phyloP scores from a whole-genome alignment of 495 filamentous ascomycete species.

The Chaetomidium leptoderma region DNA sequence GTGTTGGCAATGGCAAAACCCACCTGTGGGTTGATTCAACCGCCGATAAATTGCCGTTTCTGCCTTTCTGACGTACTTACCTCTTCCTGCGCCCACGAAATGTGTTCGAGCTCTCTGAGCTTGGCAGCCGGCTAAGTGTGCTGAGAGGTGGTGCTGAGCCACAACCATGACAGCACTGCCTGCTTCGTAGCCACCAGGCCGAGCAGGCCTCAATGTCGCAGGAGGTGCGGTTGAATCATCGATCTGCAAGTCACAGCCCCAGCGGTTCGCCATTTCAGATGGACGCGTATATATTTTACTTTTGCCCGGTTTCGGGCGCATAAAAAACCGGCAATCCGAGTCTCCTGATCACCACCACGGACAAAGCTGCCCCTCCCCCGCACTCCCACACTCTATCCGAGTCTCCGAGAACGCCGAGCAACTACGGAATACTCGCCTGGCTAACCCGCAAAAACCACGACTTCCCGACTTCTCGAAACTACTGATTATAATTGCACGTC shows the following conservation, averaged over 20 bases:
- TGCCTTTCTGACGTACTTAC: too few relatives aligned
- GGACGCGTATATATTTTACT: neutral
- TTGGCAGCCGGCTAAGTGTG: neutral
- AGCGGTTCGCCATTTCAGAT: neutral
- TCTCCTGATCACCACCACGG: neutral
- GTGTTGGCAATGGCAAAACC: too few relatives aligned
- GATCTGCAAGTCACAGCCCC: neutral
- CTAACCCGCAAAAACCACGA: neutral
- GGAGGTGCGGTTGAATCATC: neutral
- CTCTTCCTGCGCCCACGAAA: too few relatives aligned
- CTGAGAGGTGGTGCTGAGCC: neutral
- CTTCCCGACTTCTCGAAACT: neutral
- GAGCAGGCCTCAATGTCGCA: neutral
- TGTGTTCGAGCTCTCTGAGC: neutral
- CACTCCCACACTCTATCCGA: too few relatives aligned
- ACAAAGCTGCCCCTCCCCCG: slow-evolving; percentile 4
- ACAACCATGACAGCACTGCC: slow-evolving; percentile 15
- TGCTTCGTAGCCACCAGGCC: neutral
- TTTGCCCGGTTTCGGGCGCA: neutral
- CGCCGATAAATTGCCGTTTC: too few relatives aligned
- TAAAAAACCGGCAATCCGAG: neutral
- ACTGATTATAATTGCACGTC: neutral
- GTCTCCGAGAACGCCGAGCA: slow-evolving; percentile 2
- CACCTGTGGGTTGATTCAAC: too few relatives aligned
- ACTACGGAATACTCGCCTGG: neutral